Evolutionary conservation across 345 rosid species (phyloP), one percentile per base, ranked within the genome.

Genomic region (Cochlearia excelsa): DNA sequence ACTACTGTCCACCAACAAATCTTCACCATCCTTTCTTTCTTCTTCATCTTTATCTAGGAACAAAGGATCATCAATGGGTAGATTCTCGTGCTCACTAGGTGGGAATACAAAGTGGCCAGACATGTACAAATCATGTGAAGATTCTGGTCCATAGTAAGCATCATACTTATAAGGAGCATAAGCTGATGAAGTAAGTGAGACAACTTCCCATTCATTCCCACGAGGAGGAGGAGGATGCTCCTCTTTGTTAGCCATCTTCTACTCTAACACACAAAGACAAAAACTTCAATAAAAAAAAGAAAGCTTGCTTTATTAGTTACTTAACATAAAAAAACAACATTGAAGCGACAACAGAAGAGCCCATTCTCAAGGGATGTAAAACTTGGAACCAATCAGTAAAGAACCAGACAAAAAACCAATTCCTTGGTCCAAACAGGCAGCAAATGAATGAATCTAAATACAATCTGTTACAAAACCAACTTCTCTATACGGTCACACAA

Each of bases 131-230:
- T 89, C 78, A 54, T 2, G 66, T 27, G 97, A 89, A 61, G 88
- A 63, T 57, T 78, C 97, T 23, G 75, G 80, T 47, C 69, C 82
- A 7, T 51, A 68, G 9, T 61, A 50, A 51, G 67, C 57, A 66
- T 72, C 72, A 33, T 33, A 74, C 69, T 69, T 67, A 72, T 90
- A 73, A 66, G 97, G 93, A 69, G 88, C 93, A 66, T 94, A 94
- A 26, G 97, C 69, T 6, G 99, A 94, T 54, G 95, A 93, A 28
- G 99, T 87, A 27, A 94, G 87, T 1, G 94, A 83, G 5, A 94
- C 93, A 11, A 94, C 95, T 78, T 94, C 99, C 97, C 97, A 94
- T 57, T 90, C 97, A 50, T 78, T 82, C 61, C 90, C 92, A 23
- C 80, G 76, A 61, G 45, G 23, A 16, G 23, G 72, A 60, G 38